Conservation (phyloP, 805 yeast species). For the Zygosaccharomyces bailii region DNA sequence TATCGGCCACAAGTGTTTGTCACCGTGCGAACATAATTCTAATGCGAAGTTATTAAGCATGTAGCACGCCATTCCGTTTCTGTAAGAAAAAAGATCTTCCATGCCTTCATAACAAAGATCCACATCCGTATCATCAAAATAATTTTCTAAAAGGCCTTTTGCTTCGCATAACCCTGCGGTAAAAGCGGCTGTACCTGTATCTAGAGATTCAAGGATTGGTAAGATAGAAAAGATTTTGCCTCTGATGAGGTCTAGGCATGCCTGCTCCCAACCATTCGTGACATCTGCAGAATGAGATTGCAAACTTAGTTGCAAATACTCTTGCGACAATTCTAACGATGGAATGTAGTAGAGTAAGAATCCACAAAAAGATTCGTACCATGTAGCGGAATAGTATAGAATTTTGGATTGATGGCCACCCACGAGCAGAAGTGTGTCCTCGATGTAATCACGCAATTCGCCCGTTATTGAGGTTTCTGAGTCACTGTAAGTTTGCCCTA, state of each 20-base stretch:
- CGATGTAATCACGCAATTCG: constrained; percentile 32
- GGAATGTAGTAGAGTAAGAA: constrained; percentile 61
- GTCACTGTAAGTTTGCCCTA: constrained; percentile 26
- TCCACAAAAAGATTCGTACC: constrained; percentile 66
- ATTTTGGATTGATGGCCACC: constrained; percentile 46
- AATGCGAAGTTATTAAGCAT: constrained; percentile 33
- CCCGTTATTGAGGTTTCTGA: constrained; percentile 25
- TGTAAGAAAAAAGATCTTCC: constrained; percentile 34
- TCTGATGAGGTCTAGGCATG: constrained; percentile 54
- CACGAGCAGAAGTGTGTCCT: constrained; percentile 34
- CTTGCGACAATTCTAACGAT: constrained; percentile 40
- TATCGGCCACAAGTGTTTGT: constrained; percentile 56
- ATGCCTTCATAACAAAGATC: constrained; percentile 6
- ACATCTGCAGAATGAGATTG: constrained; percentile 37
- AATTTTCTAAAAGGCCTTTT: constrained; percentile 51
- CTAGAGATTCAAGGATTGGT: constrained; percentile 56
- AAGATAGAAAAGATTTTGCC: constrained; percentile 56
- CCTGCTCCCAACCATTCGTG: constrained; percentile 48
- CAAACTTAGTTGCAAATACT: constrained; percentile 41
- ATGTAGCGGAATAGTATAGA: constrained; percentile 47
- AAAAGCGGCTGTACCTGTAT: constrained; percentile 61
- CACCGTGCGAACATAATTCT: constrained; percentile 29
- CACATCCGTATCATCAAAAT: constrained; percentile 30
- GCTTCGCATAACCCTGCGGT: constrained; percentile 60
- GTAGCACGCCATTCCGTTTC: constrained; percentile 45